Conservation (phyloP, 2,329 filamentous ascomycete genomes). For the Xylaria digitata region DNA sequence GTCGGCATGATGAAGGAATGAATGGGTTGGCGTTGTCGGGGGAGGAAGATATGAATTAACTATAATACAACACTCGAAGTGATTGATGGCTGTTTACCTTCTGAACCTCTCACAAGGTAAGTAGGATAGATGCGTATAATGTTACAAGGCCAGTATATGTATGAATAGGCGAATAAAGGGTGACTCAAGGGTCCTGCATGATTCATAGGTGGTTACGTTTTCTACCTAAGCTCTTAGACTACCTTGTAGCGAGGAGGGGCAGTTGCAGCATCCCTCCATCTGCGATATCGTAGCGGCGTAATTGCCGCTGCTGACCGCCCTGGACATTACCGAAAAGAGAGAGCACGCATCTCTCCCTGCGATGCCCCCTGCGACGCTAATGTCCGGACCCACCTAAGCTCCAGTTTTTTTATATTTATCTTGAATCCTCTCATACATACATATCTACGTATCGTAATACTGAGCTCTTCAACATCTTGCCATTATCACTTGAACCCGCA, state of each 20-base stretch:
- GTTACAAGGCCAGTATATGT: constrained; percentile 8
- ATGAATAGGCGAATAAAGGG: not conserved
- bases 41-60: not conserved
- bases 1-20: constrained; percentile 70
- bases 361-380: constrained; percentile 11
- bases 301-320: constrained; percentile 45
- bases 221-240: constrained; percentile 11
- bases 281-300: constrained; percentile 35
- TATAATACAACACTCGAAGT: not conserved
- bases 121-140: not conserved
- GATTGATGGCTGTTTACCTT: not conserved
- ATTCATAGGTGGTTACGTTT: constrained; percentile 36
- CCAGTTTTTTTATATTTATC: not conserved
- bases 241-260: constrained; percentile 41
- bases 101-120: not conserved
- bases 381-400: constrained; percentile 16
- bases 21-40: constrained; percentile 20
- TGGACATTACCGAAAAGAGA: constrained; percentile 36
- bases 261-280: constrained; percentile 43
- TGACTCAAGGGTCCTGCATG: constrained; percentile 42
- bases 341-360: constrained; percentile 38
- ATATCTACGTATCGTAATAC: not conserved
- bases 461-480: not conserved
- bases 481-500: too few relatives aligned
- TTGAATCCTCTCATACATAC: not conserved